Evolutionary conservation across 805 yeast species (phyloP).

Genomic region (Ogataea pilisensis): DNA sequence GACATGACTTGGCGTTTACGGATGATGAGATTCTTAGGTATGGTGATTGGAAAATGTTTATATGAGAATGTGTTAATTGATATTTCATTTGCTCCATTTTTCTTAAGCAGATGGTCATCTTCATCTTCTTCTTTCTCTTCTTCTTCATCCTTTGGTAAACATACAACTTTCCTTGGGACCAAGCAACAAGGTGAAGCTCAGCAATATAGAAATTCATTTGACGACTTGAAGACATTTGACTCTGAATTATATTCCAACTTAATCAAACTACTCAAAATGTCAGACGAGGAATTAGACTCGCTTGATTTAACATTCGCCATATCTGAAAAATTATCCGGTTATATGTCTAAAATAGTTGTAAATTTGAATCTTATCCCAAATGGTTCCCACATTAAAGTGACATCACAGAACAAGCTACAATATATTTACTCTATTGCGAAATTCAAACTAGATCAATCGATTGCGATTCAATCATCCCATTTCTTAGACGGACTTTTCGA

Average conservation of each 20-base stretch:
- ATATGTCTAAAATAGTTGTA: conserved; percentile 23
- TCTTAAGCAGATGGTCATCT: conserved; percentile 59
- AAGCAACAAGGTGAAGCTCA: conserved; percentile 12
- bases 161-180: conserved; percentile 16
- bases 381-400: conserved; percentile 59
- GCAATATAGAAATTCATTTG: conserved; percentile 57
- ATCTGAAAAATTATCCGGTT: conserved; percentile 41
- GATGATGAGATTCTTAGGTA: conserved; percentile 64
- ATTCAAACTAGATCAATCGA: conserved; percentile 65
- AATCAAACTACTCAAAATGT: conserved; percentile 54
- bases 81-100: conserved; percentile 81
- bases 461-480: conserved; percentile 53
- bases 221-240: conserved; percentile 75
- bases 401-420: conserved; percentile 54
- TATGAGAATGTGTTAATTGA: conserved; percentile 81
- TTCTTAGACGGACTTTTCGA: conserved; percentile 69
- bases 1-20: conserved; percentile 24
- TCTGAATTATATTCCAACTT: conserved; percentile 59
- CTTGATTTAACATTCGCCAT: conserved; percentile 67
- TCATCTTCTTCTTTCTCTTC: too few relatives aligned
- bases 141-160: conserved; percentile 29
- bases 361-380: conserved; percentile 56
- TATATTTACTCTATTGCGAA: conserved; percentile 76
- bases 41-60: conserved; percentile 81
- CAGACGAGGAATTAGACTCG: conserved; percentile 49